These are phyloP conservation scores for Ustilago nuda DNA, from an alignment of 1,284 basidiomycete species.

Conservation along the genomic window DNA sequence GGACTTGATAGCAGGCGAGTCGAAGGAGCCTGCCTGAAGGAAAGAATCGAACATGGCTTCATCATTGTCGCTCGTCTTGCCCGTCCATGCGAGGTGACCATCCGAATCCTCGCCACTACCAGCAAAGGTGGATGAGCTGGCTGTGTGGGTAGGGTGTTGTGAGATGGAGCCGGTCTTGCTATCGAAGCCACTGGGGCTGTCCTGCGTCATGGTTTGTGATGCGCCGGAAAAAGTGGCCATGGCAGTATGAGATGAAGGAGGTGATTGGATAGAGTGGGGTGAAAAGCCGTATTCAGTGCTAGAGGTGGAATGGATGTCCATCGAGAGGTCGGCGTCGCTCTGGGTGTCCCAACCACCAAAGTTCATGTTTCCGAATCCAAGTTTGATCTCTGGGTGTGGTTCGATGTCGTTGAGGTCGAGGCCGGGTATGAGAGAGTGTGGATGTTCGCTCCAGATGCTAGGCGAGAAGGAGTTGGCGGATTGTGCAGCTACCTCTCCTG, in stretches of 20 bases:
- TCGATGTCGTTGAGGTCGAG: conserved; percentile 20
- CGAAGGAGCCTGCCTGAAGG: conserved; percentile 60
- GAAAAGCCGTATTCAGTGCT: conserved; percentile 51
- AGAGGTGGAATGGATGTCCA: conserved; percentile 51
- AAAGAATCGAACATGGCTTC: conserved; percentile 65
- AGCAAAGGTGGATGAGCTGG: conserved; percentile 32
- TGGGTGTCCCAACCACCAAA: conserved; percentile 43
- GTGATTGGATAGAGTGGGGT: conserved; percentile 45
- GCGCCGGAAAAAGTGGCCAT: conserved; percentile 32
- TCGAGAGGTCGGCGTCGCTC: conserved; percentile 41
- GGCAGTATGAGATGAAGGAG: conserved; percentile 43
- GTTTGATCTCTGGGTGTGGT: conserved; percentile 9
- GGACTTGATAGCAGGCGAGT: conserved; percentile 29
- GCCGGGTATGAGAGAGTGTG: conserved; percentile 19
- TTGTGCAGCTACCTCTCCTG: conserved; percentile 10
- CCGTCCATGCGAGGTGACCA: conserved; percentile 32
- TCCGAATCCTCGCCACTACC: conserved; percentile 52
- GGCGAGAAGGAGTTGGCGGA: conserved; percentile 26
- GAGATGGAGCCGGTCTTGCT: conserved; percentile 38
- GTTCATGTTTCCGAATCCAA: conserved; percentile 34
- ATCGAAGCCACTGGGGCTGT: conserved; percentile 47
- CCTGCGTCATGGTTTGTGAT: conserved; percentile 32
- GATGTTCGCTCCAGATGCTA: conserved; percentile 40
- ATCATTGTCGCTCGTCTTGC: conserved; percentile 49
- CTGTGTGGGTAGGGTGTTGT: conserved; percentile 12